phyloP scores from a whole-genome alignment of 2,329 filamentous ascomycete genomes.

The Trichophyton simii region DNA sequence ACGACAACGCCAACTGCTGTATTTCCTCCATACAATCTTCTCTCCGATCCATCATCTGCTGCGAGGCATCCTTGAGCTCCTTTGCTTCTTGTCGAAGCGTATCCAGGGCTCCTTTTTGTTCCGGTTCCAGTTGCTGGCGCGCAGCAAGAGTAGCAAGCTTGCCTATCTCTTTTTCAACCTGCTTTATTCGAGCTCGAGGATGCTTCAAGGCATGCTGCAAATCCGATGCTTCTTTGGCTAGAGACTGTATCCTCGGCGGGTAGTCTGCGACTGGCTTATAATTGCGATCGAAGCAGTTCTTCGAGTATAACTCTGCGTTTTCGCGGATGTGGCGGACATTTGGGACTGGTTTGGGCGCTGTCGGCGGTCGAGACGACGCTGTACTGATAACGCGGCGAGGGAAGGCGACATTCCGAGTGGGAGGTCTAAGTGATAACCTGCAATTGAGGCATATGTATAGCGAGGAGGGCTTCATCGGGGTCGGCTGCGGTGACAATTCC shows the following conservation, averaged over 20 bases:
- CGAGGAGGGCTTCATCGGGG: conserved; percentile 18
- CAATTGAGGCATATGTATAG: conserved; percentile 14
- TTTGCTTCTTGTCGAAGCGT: conserved; percentile 28
- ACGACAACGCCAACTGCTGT: conserved; percentile 56
- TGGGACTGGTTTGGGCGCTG: conserved; percentile 56
- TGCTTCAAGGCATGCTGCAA: conserved; percentile 30
- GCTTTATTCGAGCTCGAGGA: conserved; percentile 33
- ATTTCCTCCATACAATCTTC: conserved; percentile 46
- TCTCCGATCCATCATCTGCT: conserved; percentile 22
- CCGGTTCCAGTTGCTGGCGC: background rate
- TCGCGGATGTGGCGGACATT: conserved; percentile 85
- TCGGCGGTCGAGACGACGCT: conserved; percentile 5
- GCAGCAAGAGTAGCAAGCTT: conserved; percentile 20
- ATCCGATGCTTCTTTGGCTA: conserved; percentile 26
- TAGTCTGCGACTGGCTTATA: conserved; percentile 48
- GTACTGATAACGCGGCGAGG: background rate
- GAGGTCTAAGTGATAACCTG: conserved; percentile 5
- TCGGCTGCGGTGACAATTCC: conserved; percentile 5
- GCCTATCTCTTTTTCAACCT: conserved; percentile 32
- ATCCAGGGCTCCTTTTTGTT: conserved; percentile 15
- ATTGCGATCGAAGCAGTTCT: conserved; percentile 76
- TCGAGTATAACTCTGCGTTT: conserved; percentile 64
- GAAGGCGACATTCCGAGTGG: conserved; percentile 5
- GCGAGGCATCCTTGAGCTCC: conserved; percentile 26
- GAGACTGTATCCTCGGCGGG: conserved; percentile 40